Conservation (phyloP, 768 basidiomycete genomes). For the Atractiella rhizophila region DNA sequence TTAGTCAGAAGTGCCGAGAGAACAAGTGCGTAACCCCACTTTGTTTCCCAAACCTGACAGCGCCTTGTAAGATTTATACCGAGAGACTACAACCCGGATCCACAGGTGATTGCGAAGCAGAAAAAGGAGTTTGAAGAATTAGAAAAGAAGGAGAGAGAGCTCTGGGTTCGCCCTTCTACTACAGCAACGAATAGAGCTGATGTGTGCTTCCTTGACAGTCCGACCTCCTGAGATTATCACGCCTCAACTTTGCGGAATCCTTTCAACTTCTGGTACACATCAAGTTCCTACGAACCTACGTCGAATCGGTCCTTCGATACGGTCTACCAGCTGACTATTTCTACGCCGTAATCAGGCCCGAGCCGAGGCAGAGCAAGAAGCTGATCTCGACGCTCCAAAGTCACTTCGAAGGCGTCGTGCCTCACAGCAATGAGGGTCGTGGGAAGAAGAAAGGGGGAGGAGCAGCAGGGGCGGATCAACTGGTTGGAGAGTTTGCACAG, state of each 20-base stretch:
- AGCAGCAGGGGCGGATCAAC: conserved; percentile 33
- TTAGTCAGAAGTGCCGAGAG: conserved; percentile 77
- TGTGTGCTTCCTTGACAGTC: conserved; percentile 31
- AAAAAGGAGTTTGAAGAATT: conserved; percentile 54
- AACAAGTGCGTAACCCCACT: conserved; percentile 40
- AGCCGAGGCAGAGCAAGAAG: conserved; percentile 58
- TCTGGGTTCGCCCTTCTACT: conserved; percentile 39
- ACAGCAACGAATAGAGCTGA: not conserved
- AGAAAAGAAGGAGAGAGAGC: conserved; percentile 70
- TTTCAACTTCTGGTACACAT: conserved; percentile 82
- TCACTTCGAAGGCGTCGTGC: conserved; percentile 50
- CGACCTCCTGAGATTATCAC: conserved; percentile 62
- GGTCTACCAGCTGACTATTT: conserved; percentile 78
- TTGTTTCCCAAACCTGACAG: not conserved
- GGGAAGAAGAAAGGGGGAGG: conserved; percentile 24
- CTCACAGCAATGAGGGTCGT: conserved; percentile 28
- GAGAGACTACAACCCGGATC: conserved; percentile 78
- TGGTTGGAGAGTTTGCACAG: conserved; percentile 69
- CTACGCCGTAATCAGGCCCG: conserved; percentile 60
- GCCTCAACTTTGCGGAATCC: conserved; percentile 91
- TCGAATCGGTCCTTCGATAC: conserved; percentile 85
- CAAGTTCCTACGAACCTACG: conserved; percentile 69
- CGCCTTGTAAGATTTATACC: conserved; percentile 47
- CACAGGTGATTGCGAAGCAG: conserved; percentile 54
- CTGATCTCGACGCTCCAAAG: conserved; percentile 42